Percentiles rank a stretch among this genome's conserved stretches.
Conservation (phyloP, 495 filamentous ascomycete genomes). For the Rhypophila decipiens region DNA sequence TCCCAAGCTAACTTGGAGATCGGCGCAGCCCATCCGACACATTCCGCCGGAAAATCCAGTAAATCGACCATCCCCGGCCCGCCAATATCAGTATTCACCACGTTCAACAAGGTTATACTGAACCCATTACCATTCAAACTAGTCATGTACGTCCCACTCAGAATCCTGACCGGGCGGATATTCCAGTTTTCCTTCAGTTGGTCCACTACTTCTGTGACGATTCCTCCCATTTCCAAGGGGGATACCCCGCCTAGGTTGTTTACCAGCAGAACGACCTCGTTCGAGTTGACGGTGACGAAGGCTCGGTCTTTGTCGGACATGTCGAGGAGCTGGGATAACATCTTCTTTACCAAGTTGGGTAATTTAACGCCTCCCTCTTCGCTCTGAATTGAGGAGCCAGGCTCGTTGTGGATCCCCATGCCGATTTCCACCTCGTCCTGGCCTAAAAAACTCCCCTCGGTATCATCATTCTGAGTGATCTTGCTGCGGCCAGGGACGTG, state of each 20-base stretch:
- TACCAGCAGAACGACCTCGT: conserved; percentile 67
- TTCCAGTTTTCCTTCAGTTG: conserved; percentile 65
- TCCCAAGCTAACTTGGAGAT: conserved; percentile 59
- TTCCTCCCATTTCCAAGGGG: conserved; percentile 79
- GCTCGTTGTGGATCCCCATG: conserved; percentile 98
- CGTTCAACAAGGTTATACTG: conserved; percentile 76
- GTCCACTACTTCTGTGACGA: conserved; percentile 77
- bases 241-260: conserved; percentile 96
- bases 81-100: conserved; percentile 73
- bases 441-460: conserved; percentile 47
- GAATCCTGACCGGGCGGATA: conserved; percentile 64
- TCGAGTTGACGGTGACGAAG: conserved; percentile 63
- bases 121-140: conserved; percentile 91
- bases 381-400: conserved; percentile 76
- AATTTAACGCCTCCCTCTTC: conserved; percentile 56
- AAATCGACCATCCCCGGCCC: conserved; percentile 78
- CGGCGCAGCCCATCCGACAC: conserved; percentile 75
- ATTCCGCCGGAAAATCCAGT: conserved; percentile 78
- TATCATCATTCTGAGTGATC: conserved; percentile 24
- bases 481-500: conserved; percentile 76
- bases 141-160: conserved; percentile 70
- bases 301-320: conserved; percentile 70
- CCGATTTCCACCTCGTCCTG: conserved; percentile 82
- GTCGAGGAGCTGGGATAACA: conserved; percentile 80
- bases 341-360: conserved; percentile 62